Conservation (phyloP, 176 grass and related monocot species). For the Metroxylon sagu region DNA sequence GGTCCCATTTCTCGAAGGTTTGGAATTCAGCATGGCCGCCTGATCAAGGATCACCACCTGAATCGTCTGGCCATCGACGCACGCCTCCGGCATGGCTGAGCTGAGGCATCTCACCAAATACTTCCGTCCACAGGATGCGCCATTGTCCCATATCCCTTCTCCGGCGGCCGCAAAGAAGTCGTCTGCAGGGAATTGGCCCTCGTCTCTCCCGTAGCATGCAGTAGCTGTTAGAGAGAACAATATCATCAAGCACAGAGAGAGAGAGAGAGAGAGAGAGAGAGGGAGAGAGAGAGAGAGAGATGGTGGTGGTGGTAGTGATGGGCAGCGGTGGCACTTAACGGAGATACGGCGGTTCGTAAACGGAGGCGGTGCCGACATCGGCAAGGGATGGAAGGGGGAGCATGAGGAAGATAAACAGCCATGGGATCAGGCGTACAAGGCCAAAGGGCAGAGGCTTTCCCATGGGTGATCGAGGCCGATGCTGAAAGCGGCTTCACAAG, state of each 20-base stretch:
- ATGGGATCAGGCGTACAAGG: too few relatives aligned
- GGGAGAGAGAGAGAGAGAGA: neutral
- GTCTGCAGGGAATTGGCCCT: constrained; percentile 31
- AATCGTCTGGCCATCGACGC: constrained; percentile 15
- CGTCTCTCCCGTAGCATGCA: constrained; percentile 25
- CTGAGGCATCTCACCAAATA: constrained; percentile 40
- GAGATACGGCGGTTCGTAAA: constrained; percentile 39
- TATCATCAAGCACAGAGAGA: too few relatives aligned
- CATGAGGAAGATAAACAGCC: constrained; percentile 4
- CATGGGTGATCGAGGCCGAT: constrained; percentile 7
- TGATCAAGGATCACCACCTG: constrained; percentile 25
- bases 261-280: neutral
- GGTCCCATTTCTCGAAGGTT: constrained; percentile 17
- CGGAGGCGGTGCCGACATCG: constrained; percentile 43
- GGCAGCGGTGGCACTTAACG: constrained; percentile 20
- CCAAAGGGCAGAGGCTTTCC: neutral
- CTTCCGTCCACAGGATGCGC: constrained; percentile 30
- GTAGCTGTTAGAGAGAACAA: constrained; percentile 24
- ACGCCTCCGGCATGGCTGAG: constrained; percentile 14
- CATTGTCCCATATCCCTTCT: constrained; percentile 45
- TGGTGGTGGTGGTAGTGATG: too few relatives aligned
- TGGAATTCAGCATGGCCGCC: constrained; percentile 21
- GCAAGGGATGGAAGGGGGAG: constrained; percentile 14
- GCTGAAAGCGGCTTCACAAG: too few relatives aligned
- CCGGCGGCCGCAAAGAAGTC: constrained; percentile 30